A percentile compares a stretch with the other conserved stretches of the same genome.
Evolutionary conservation across 2,329 filamentous ascomycete genomes (phyloP).

Genomic region (Ceratocystiopsis sp.): DNA sequence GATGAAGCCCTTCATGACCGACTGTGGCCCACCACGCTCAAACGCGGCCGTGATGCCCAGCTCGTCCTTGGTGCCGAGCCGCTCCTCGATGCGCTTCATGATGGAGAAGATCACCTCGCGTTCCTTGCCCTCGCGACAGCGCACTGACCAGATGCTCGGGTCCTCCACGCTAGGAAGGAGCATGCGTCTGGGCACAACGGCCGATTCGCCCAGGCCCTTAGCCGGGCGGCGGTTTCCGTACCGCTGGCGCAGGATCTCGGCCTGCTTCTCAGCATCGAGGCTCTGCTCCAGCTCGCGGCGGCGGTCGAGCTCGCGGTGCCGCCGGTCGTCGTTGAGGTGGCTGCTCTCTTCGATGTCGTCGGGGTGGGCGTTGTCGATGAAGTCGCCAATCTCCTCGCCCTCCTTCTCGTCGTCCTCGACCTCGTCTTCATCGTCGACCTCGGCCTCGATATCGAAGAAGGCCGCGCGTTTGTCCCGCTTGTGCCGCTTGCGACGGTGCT

Average conservation of each 20-base stretch:
- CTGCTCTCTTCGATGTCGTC: conserved; percentile 73
- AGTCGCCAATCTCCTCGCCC: conserved; percentile 63
- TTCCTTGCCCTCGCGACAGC: conserved; percentile 91
- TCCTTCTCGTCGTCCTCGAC: conserved; percentile 82
- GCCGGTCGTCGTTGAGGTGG: conserved; percentile 72
- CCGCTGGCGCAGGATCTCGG: conserved; percentile 68
- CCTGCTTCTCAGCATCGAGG: conserved; percentile 86
- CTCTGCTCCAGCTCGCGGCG: conserved; percentile 74
- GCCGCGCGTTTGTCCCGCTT: conserved; percentile 53
- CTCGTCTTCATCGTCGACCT: conserved; percentile 90
- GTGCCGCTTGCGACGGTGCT: conserved; percentile 65
- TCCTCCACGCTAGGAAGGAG: conserved; percentile 88
- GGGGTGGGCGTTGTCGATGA: conserved; percentile 78
- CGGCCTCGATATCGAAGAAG: conserved; percentile 96
- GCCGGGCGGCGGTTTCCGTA: conserved; percentile 65
- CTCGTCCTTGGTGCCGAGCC: conserved; percentile 59
- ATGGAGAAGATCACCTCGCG: conserved; percentile 77
- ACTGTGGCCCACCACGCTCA: conserved; percentile 62
- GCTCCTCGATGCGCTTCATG: conserved; percentile 76
- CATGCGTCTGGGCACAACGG: conserved; percentile 67
- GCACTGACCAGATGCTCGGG: conserved; percentile 86
- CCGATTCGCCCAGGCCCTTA: conserved; percentile 48
- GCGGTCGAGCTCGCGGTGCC: conserved; percentile 86
- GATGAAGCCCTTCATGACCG: conserved; percentile 80
- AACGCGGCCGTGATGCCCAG: conserved; percentile 80